Evolutionary conservation across 805 yeast genomes (phyloP).

Genomic region (Teunomyces aglyptinius): DNA sequence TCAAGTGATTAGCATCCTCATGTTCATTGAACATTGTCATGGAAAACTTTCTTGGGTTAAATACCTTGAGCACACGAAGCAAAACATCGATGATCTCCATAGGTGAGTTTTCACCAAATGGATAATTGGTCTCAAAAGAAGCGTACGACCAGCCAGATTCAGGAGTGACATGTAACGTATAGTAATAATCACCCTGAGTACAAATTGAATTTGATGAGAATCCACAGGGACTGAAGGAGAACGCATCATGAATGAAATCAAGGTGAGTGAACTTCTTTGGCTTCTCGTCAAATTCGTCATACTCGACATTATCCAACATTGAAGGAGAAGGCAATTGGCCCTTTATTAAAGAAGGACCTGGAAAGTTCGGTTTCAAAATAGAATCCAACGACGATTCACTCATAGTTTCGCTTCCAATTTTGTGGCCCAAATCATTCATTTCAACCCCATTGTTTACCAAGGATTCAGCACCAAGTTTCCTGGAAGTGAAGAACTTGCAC

Average conservation of each 20-base stretch:
- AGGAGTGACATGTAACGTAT: conserved; percentile 92
- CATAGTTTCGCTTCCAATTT: conserved; percentile 70
- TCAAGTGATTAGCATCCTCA: conserved; percentile 9
- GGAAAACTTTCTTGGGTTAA: conserved; percentile 76
- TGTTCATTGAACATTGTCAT: conserved; percentile 36
- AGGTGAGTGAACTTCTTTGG: conserved; percentile 7
- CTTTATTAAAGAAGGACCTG: conserved; percentile 3
- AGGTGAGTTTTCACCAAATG: conserved; percentile 37
- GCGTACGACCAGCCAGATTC: conserved; percentile 95
- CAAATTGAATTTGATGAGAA: conserved; percentile 84
- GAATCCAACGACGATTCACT: conserved; percentile 58
- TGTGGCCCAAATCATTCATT: conserved; percentile 75
- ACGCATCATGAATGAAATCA: conserved; percentile 70
- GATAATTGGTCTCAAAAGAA: conserved; percentile 87
- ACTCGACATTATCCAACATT: conserved; percentile 25
- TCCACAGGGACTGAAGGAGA: conserved; percentile 92
- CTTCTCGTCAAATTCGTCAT: conserved; percentile 14
- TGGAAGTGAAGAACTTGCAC: conserved; percentile 54
- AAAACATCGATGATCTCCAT: conserved; percentile 56
- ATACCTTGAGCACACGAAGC: conserved; percentile 56
- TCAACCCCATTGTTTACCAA: conserved; percentile 42
- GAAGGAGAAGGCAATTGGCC: conserved; percentile 36
- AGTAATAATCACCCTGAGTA: conserved; percentile 48
- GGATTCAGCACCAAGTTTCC: conserved; percentile 44
- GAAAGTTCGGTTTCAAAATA: conserved; percentile 35